A percentile compares a stretch with the other conserved stretches of the same genome.
Conservation (phyloP, 495 filamentous ascomycete species). For the Xylaria sp. region DNA sequence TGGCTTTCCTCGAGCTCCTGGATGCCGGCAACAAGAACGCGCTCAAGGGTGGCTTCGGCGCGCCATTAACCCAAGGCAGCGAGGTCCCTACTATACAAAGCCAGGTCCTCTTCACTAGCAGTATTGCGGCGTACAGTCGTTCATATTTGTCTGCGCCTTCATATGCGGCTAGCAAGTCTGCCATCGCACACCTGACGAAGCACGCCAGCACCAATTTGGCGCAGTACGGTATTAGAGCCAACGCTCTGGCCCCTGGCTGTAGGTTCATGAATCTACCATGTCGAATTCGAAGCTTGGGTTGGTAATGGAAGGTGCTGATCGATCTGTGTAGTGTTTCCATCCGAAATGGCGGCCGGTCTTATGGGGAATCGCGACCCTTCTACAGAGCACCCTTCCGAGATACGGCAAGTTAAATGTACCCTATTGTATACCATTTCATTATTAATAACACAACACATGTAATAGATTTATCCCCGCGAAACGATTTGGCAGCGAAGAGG, state of each 20-base stretch:
- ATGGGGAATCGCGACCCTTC: constrained; percentile 48
- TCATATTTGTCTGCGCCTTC: constrained; percentile 47
- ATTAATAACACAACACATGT: too few relatives aligned
- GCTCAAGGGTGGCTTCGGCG: constrained; percentile 38
- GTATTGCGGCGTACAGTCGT: constrained; percentile 58
- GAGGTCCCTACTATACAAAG: constrained; percentile 52
- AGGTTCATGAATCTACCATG: constrained; percentile 31
- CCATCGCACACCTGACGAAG: constrained; percentile 61
- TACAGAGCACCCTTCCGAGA: constrained; percentile 31
- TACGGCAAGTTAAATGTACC: background rate
- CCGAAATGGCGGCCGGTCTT: constrained; percentile 53
- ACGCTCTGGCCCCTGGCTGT: constrained; percentile 66
- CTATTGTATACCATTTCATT: too few relatives aligned
- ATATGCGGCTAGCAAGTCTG: constrained; percentile 63
- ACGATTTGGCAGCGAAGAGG: constrained; percentile 56
- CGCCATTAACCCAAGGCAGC: constrained; percentile 28
- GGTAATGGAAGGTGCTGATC: constrained; percentile 1
- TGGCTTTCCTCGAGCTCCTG: constrained; percentile 64
- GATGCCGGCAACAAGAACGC: constrained; percentile 63
- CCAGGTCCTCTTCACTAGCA: constrained; percentile 63
- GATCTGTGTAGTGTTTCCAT: constrained; percentile 53
- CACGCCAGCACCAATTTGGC: constrained; percentile 54
- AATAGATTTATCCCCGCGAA: constrained; percentile 53
- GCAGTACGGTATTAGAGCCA: constrained; percentile 59
- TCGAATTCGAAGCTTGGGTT: too few relatives aligned